Evolutionary conservation across 257 asterid species (phyloP).

Genomic region (Nicotiana benthamiana): DNA sequence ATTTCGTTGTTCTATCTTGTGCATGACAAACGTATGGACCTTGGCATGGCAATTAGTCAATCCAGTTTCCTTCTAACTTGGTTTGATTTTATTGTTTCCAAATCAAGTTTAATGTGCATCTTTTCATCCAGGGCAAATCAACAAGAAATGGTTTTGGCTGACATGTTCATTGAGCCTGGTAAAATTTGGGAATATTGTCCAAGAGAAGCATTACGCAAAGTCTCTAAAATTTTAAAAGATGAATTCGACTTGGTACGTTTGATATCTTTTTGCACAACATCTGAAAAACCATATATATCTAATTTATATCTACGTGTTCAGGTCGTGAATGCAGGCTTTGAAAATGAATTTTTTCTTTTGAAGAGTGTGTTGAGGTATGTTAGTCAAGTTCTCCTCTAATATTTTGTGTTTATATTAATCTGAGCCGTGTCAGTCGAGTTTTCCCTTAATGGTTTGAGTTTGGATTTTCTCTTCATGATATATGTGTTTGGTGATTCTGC

Average conservation of each 20-base stretch:
- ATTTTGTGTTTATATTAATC: not conserved
- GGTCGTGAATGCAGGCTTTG: conserved; percentile 92
- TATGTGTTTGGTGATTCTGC: not conserved
- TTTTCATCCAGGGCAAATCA: conserved; percentile 60
- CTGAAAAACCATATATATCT: conserved; percentile 2
- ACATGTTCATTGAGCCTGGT: conserved; percentile 79
- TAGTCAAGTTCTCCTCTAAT: not conserved
- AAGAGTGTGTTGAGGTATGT: conserved; percentile 51
- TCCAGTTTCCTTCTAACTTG: not conserved
- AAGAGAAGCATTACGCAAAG: conserved; percentile 71
- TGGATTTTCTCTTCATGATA: conserved; percentile 9
- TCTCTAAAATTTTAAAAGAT: conserved; percentile 59
- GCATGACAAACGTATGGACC: not conserved
- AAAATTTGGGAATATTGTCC: conserved; percentile 91
- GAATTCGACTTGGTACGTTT: conserved; percentile 76
- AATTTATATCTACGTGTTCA: conserved; percentile 31
- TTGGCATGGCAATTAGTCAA: not conserved
- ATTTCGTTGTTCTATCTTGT: not conserved
- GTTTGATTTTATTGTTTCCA: not conserved
- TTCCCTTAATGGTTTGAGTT: not conserved
- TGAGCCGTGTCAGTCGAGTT: conserved; percentile 29
- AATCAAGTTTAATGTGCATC: not conserved
- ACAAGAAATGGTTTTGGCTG: conserved; percentile 91
- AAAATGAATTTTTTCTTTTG: conserved; percentile 72
- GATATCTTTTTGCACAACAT: not conserved